Evolutionary conservation across 176 grass and related monocot genomes (phyloP), one percentile per base, ranked within the genome.

Genomic region (Olyra latifolia): DNA sequence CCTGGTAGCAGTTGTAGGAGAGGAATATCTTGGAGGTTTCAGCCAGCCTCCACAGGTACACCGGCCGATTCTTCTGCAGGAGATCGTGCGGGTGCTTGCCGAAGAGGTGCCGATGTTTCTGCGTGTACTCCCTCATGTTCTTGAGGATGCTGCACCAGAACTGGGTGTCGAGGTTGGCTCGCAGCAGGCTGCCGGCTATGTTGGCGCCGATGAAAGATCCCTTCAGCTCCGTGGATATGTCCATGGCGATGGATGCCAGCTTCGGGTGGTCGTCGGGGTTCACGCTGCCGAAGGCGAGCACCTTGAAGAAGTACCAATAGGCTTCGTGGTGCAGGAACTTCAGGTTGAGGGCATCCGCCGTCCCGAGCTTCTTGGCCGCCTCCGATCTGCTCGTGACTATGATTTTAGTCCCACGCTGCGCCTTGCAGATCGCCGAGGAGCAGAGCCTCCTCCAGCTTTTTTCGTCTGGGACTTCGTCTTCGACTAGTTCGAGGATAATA

Each of bases 261-360:
- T 40, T 58, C 24, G 70, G 55, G 14, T 73, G 45, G 0, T 89
- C 87, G 6, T 86, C 54, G 0, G 87, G 71, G 27, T 82, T 79
- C 1, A 44, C 0, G 50, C 63, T 65, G 8, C 87, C 82, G 23
- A 86, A 89, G 0, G 83, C 76, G 38, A 85, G 64, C 5, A 30
- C 72, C 63, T 71, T 71, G 71, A 86, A 89, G 82, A 82, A 89
- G 17, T 79, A 63, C 76, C 80, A 80, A 53, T 81, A 86, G 5
- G 71, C 71, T 11, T 89, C 83, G 25, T 39, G 52, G 2, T 17
- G 32, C 30, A 86, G 67, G 0, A 22, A 14, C 9, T 86, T 74
- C 0, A 90, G 38, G 2, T 19, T 58, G 16, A 90, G 41, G 0
- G 72, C n/a, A 7, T 57, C 47, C 20, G 62, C 55, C 5, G 66